These are phyloP conservation scores for Dendrobium catenatum DNA, from an alignment of 106 monocot genomes.

Conservation along the genomic window DNA sequence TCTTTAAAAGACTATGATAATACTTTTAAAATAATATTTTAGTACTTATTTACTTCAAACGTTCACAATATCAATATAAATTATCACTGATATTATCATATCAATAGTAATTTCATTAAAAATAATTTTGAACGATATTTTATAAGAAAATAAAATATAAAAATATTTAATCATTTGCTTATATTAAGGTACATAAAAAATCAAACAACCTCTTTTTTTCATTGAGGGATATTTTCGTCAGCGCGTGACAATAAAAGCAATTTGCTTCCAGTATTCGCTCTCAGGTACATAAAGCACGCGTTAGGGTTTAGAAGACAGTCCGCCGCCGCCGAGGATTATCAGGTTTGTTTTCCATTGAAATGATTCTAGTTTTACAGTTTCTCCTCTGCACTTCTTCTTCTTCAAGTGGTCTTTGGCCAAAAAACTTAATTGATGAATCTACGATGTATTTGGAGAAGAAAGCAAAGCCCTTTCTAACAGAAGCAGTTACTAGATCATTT, in stretches of 20 bases:
- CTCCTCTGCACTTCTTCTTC: neutral
- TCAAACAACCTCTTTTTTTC: neutral
- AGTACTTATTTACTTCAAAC: too few species aligned
- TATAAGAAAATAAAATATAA: too few species aligned
- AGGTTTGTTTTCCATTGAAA: neutral
- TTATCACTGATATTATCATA: too few species aligned
- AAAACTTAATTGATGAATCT: neutral
- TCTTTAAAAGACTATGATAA: too few species aligned
- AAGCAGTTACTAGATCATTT: neutral
- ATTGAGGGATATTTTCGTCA: neutral
- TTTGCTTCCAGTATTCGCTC: neutral
- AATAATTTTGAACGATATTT: too few species aligned
- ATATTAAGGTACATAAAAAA: too few species aligned
- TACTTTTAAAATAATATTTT: too few species aligned
- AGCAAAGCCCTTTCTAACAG: neutral
- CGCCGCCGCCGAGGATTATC: neutral
- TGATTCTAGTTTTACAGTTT: neutral
- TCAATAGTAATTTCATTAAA: too few species aligned
- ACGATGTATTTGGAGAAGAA: neutral
- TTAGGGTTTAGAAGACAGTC: neutral
- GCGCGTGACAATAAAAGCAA: neutral
- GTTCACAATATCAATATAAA: too few species aligned
- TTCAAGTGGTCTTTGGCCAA: neutral
- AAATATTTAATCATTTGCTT: too few species aligned
- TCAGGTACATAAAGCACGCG: neutral